Evolutionary conservation across 129 eudicot genomes (phyloP), one percentile per base, ranked within the genome.

Genomic region (Sambucus nigra): DNA sequence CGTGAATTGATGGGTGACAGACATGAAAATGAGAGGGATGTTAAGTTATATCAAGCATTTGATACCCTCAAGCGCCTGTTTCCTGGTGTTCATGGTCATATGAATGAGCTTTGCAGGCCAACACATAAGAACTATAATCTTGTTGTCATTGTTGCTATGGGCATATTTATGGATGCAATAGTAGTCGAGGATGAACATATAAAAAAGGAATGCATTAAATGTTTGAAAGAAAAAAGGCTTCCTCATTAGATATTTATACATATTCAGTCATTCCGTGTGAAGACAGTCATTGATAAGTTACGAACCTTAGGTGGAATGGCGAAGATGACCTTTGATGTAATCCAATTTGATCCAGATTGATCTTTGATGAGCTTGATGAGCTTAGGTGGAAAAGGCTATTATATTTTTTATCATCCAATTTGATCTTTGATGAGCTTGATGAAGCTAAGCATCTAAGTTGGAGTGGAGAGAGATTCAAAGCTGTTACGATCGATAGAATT

Each of bases 71-170:
- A 82, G 51, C 94, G 95, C 40, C 87, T 82, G 51, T 92, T 92
- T 81, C 83, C 95, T 64, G 96, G 99, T 42, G 99, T 92, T 61
- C 99, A 92, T 86, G 99, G 99, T 63, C 89, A 96, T 65, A 92
- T 92, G 99, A 92, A 94, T 35, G 99, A 92, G 58, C 82, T 92
- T 20, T 92, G 96, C 74, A 73, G 96, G 63, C 96, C 99, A 27
- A 86, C 87, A 51, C 84, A 79, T 48, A 77, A 78, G 70, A 92
- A 92, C 60, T 92, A 92, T 64, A 82, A 86, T 59, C 93, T 92
- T 51, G 99, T 96, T 67, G 99, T 92, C 26, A 92, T 96, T 24
- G 99, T 92, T 68, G 99, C 99, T 51, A 92, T 92, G 99, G 99
- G 99, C 12, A 86, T 71, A 74, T 86, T 82, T 69, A 92, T 92